phyloP scores from a whole-genome alignment of 2,329 filamentous ascomycete genomes.

The Phialophora chinensis region DNA sequence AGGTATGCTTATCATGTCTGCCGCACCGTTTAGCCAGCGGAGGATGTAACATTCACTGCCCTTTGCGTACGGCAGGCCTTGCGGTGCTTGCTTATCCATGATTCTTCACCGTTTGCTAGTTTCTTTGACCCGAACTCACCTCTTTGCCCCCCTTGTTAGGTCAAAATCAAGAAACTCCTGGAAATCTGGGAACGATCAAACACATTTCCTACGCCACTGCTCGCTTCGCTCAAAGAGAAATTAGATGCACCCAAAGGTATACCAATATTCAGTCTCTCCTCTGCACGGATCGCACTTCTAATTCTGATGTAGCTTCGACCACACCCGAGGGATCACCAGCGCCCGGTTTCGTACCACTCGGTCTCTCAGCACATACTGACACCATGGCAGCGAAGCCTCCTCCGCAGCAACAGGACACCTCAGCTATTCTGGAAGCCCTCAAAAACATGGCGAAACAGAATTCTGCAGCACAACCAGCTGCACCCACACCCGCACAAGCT shows the following conservation, averaged over 20 bases:
- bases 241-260: constrained; percentile 65
- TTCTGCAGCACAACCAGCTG: constrained; percentile 56
- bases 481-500: constrained; percentile 45
- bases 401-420: constrained; percentile 58
- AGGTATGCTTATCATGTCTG: constrained; percentile 68
- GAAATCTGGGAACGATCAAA: constrained; percentile 98
- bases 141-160: constrained; percentile 65
- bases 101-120: constrained; percentile 9
- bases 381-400: constrained; percentile 41
- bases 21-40: constrained; percentile 5
- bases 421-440: constrained; percentile 76
- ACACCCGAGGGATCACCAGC: constrained; percentile 67
- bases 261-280: constrained; percentile 63
- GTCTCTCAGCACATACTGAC: constrained; percentile 41
- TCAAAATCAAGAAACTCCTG: constrained; percentile 93
- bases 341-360: constrained; percentile 51
- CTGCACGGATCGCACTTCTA: constrained; percentile 13
- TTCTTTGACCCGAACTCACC: constrained; percentile 52
- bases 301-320: constrained; percentile 50
- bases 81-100: constrained; percentile 3
- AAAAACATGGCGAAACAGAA: constrained; percentile 82
- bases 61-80: constrained; percentile 5
- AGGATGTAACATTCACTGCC: constrained; percentile 2
- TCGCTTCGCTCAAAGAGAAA: constrained; percentile 83
- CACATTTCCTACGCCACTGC: constrained; percentile 82